A percentile compares a stretch with the other conserved stretches of the same genome.
Conservation (phyloP, 805 yeast species). For the Ascoidea tarda region DNA sequence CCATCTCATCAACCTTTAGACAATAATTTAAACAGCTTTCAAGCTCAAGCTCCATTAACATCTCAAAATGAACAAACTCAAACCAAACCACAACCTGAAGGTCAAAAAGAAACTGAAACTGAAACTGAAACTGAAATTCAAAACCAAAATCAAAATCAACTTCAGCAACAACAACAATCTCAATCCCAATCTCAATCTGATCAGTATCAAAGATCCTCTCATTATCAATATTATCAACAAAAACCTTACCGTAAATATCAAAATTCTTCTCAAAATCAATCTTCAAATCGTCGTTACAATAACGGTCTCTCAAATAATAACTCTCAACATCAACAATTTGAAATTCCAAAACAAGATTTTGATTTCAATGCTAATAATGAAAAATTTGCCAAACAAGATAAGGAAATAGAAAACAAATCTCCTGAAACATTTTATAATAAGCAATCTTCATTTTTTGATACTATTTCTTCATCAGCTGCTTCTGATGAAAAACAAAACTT, state of each 20-base stretch:
- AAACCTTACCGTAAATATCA: no score
- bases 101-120: no score
- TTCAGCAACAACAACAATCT: background rate
- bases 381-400: slow-evolving; percentile 41
- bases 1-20: no score
- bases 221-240: no score
- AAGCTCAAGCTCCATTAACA: background rate
- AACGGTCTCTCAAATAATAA: background rate
- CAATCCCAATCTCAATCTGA: no score
- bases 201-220: no score
- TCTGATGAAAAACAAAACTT: slow-evolving; percentile 23
- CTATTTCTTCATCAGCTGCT: slow-evolving; percentile 55
- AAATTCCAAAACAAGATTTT: slow-evolving; percentile 43
- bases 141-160: background rate
- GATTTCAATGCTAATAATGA: slow-evolving; percentile 70
- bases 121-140: background rate
- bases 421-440: slow-evolving; percentile 45
- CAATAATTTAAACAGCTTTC: no score
- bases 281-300: slow-evolving; percentile 1
- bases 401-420: background rate
- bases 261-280: no score
- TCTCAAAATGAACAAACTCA: background rate
- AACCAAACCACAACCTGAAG: no score
- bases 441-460: slow-evolving; percentile 79
- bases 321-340: slow-evolving; percentile 14